These are phyloP conservation scores for Quercus engelmannii DNA, from an alignment of 306 rosid genomes.

Conservation along the genomic window DNA sequence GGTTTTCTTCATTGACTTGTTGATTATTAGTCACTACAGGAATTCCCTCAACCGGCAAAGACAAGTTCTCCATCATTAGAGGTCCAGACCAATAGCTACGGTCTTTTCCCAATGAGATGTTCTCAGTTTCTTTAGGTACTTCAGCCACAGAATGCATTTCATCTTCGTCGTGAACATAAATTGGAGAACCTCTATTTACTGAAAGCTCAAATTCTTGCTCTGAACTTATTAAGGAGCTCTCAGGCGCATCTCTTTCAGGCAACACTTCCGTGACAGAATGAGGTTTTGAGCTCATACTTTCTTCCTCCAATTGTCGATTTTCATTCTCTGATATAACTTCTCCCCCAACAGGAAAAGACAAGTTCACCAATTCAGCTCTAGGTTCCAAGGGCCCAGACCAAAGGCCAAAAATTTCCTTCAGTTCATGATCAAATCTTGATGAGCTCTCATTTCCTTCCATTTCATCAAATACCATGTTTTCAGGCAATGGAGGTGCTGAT, in stretches of 20 bases:
- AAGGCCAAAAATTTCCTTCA: not conserved
- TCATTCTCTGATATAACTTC: slow-evolving; percentile 8
- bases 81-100: not conserved
- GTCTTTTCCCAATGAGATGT: slow-evolving; percentile 32
- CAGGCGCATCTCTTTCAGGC: slow-evolving; percentile 9
- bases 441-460: slow-evolving; percentile 26
- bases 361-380: slow-evolving; percentile 15
- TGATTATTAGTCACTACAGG: slow-evolving; percentile 21
- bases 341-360: slow-evolving; percentile 17
- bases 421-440: slow-evolving; percentile 13
- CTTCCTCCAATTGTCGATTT: slow-evolving; percentile 1
- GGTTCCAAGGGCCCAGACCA: slow-evolving; percentile 18
- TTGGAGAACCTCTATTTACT: not conserved
- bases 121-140: slow-evolving; percentile 26
- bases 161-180: not conserved
- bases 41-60: slow-evolving; percentile 30
- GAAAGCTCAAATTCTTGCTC: not conserved
- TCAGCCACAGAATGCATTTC: slow-evolving; percentile 20
- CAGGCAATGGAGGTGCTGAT: slow-evolving; percentile 34
- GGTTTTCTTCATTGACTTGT: slow-evolving; percentile 8
- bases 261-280: slow-evolving; percentile 20
- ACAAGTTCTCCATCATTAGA: slow-evolving; percentile 18
- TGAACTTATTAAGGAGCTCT: not conserved
- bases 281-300: slow-evolving; percentile 14
- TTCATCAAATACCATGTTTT: slow-evolving; percentile 16